Base-by-base conservation (phyloP, 208 protist genomes). In the Histomonas meleagridis region DNA sequence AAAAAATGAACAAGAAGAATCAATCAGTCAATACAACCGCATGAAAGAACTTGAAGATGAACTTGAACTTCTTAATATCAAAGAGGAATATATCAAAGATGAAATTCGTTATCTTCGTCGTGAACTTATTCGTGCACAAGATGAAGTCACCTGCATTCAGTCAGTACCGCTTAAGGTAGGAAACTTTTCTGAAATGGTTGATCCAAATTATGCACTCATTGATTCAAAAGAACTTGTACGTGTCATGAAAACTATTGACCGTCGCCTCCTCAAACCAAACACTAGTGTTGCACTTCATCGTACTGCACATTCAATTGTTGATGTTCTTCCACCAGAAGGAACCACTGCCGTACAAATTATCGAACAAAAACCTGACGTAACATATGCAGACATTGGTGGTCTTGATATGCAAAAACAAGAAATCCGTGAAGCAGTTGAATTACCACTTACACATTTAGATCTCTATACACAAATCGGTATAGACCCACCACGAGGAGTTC, bases 121-220 rank as follows among this genome's bases (percentile, higher is more conserved):
- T 57, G 97, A 98, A 93, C 93, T 97, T 21, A 91, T 97, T 78
- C 94, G 96, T 69, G 96, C 97, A 10, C 94, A 97, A 94, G 96
- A 97, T 92, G 96, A 97, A 94, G 94, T 98, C 60, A 98, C 98
- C 94, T 95, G 97, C 70, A 99, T 99, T 93, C 97, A 99, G 94
- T 97, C 97, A 28, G 98, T 99, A 28, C 99, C 99, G 90, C 96
- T 99, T 5, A 95, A 99, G 4, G 97, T 99, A 92, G 98, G 99
- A 60, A 99, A 94, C 99, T 99, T 92, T 65, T 28, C 98, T 2
- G 98, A 99, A 95, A 98, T 99, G 70, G 98, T 99, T 43, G 98
- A 99, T 93, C 92, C 96, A 60, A 93, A 97, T 62, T 92, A 93
- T 51, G 94, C 93, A 69, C 95, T 96, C 62, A 93, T 96, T 21